Evolutionary conservation across 2,329 filamentous ascomycete genomes (phyloP), one percentile per base, ranked within the genome.

Genomic region (Paraphoma sp.): DNA sequence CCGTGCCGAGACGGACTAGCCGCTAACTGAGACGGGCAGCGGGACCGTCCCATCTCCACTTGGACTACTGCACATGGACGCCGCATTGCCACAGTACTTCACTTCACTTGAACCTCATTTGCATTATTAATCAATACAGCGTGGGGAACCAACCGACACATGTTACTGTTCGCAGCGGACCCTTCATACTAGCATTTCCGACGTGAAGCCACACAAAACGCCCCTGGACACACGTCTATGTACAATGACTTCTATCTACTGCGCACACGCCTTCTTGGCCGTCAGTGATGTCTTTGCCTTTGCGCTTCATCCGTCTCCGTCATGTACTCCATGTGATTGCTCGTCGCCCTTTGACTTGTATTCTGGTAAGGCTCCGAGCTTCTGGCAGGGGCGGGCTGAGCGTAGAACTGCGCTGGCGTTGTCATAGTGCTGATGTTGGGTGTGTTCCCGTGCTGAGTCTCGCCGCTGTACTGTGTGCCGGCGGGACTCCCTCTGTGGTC

Each of bases 1-100:
- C 48, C 48, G 48, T 51, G 51, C 51, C 51, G 51, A 53, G 51
- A 42, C 45, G 28, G 40, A 16, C 36, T 44, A 43, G 38, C 45
- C 17, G 2, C 16, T 11, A 12, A 10, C 46, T 9, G 9, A n/a
- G n/a, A 9, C 18, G n/a, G 17, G 12, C 23, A 40, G 8, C 31
- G 40, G 29, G 3, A 23, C 33, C 46, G 12, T 23, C 40, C 17
- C 31, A 38, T 33, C 23, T 40, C 8, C n/a, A 38, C 16, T 28
- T 28, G 29, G n/a, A 18, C 14, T 30, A 40, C 46, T 17, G 33
- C 3, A 10, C 33, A 7, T 36, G 33, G 14, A 36, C 33, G 33
- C 10, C 33, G 33, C 23, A 23, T 23, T 5, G 5, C 23, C 23
- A 23, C 23, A 23, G 23, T 5, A 46, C 10, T 30, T 46, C 23